Conservation (phyloP, 2,329 filamentous ascomycete species). For the Talaromyces sp. region DNA sequence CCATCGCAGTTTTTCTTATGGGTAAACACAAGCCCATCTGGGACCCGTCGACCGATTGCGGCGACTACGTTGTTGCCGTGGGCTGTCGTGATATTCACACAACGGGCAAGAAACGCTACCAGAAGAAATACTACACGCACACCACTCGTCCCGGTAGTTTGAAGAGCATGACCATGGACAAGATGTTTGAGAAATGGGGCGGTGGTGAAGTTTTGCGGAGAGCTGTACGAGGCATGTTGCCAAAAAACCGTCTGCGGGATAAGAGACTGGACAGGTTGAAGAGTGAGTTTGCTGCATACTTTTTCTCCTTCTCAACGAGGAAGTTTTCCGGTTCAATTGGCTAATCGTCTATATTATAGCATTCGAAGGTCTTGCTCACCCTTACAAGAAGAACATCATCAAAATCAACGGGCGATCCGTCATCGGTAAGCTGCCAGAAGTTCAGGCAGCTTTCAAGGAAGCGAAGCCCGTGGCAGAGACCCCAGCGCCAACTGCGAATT, state of each 20-base stretch:
- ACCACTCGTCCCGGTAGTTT: slow-evolving; percentile 84
- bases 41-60: slow-evolving; percentile 95
- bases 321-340: not conserved
- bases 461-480: slow-evolving; percentile 21
- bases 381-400: slow-evolving; percentile 83
- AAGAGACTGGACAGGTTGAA: slow-evolving; percentile 83
- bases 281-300: slow-evolving; percentile 40
- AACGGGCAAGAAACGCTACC: slow-evolving; percentile 85
- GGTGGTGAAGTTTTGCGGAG: slow-evolving; percentile 85
- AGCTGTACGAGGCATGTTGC: slow-evolving; percentile 94
- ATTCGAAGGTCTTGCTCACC: slow-evolving; percentile 88
- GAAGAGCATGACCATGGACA: slow-evolving; percentile 87
- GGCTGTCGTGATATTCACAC: slow-evolving; percentile 80
- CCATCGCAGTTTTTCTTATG: slow-evolving; percentile 84
- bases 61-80: slow-evolving; percentile 95
- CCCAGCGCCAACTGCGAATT: slow-evolving; percentile 7
- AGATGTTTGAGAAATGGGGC: slow-evolving; percentile 88
- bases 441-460: slow-evolving; percentile 31
- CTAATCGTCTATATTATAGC: slow-evolving; percentile 40
- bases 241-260: slow-evolving; percentile 89
- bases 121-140: slow-evolving; percentile 95
- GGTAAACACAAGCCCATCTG: slow-evolving; percentile 99
- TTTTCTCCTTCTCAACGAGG: too few species aligned
- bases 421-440: slow-evolving; percentile 28
- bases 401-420: slow-evolving; percentile 57